Evolutionary conservation across 805 yeast genomes (phyloP), one percentile per base, ranked within the genome.

Genomic region (Wickerhamiella siamensis): DNA sequence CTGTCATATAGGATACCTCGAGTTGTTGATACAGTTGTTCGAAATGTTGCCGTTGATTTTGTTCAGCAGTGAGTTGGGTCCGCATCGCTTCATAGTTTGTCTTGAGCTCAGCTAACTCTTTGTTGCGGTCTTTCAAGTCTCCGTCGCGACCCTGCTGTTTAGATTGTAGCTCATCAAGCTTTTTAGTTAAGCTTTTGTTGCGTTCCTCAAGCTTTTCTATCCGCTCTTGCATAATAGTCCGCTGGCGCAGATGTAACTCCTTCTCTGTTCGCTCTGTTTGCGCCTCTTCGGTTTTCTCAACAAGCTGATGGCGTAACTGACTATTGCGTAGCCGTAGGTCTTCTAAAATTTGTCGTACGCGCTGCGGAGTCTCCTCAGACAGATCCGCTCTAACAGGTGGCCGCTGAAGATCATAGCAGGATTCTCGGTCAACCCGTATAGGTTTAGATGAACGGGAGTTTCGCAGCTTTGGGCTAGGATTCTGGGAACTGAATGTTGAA

Each of bases 1-100:
- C 36, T n/a, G 36, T 17, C 5, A 15, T 38, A 35, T 38, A 31
- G 21, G 34, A 19, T 3, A 29, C 27, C 20, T 38, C 36, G 20
- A 31, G 35, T 2, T 35, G 40, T n/a, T 17, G 9, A 16, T 19
- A n/a, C n/a, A 22, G 29, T n/a, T 36, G 31, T 15, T 36, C 32
- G 31, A 31, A n/a, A 9, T 16, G 18, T 24, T 20, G 31, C 15
- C 38, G 31, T 10, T 15, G 20, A 24, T 4, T 5, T 16, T 16
- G 4, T 24, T 36, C 24, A 15, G 38, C 5, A 24, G 9, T 15
- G 8, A 31, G 33, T 9, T 31, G 15, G 8, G 18, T 9, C 15
- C n/a, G 33, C 6, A 12, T 15, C 16, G 8, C 16, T 14, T 31
- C 15, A 8, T 31, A 12, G 18, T 9, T 9, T 6, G 9, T 31